phyloP scores from a whole-genome alignment of 352 stramenopile genomes.

The Blastocystis sp. region DNA sequence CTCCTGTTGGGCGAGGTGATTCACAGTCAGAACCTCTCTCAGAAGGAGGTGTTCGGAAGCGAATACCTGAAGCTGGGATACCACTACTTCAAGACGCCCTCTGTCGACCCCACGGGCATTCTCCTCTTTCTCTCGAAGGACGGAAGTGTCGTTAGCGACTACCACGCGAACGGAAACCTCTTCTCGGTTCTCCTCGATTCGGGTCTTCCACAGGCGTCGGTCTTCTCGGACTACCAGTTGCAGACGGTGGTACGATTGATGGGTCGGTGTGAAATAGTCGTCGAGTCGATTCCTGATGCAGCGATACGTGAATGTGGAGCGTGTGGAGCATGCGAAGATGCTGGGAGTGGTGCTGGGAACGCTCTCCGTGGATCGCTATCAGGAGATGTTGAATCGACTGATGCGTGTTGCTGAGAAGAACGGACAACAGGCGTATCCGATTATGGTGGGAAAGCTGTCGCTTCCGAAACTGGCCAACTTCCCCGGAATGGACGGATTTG shows the following conservation, averaged over 20 bases:
- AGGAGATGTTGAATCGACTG: neutral
- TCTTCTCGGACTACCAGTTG: neutral
- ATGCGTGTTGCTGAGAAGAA: neutral
- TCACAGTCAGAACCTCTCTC: neutral
- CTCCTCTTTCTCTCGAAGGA: neutral
- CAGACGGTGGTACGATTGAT: neutral
- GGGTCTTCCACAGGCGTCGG: neutral
- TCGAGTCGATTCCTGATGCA: neutral
- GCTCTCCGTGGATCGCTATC: neutral
- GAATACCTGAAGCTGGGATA: neutral
- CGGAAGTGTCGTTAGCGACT: neutral
- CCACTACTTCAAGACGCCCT: neutral
- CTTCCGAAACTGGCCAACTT: slow-evolving; percentile 5
- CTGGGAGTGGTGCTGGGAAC: neutral
- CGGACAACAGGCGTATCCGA: neutral
- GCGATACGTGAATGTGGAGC: slow-evolving; percentile 7
- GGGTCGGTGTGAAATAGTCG: neutral
- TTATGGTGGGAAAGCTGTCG: neutral
- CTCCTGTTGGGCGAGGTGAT: neutral
- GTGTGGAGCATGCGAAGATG: neutral
- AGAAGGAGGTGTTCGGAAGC: neutral
- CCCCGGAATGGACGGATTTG: slow-evolving; percentile 6
- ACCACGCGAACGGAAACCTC: neutral
- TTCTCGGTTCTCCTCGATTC: neutral
- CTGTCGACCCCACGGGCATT: neutral